Conservation (phyloP, 2,329 filamentous ascomycete species). For the Rutstroemia sp. region DNA sequence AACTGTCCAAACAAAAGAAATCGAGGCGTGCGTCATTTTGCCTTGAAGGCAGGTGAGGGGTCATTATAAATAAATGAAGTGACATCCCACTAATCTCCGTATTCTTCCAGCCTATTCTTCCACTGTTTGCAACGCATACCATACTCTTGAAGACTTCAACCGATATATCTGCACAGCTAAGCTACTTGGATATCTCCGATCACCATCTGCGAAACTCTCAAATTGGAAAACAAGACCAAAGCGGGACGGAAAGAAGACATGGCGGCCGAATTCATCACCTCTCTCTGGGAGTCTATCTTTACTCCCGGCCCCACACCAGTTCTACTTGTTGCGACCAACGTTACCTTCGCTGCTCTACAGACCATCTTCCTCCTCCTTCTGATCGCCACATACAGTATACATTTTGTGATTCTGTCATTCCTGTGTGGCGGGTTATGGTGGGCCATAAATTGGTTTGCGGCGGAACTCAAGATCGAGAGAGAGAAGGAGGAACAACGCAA, state of each 20-base stretch:
- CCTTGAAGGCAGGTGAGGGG: conserved; percentile 8
- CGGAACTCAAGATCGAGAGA: conserved; percentile 48
- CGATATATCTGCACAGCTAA: not conserved
- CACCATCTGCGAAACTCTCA: not conserved
- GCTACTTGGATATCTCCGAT: not conserved
- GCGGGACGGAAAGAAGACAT: not conserved
- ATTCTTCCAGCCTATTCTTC: not conserved
- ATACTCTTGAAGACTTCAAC: not conserved
- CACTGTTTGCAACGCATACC: not conserved
- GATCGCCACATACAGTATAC: conserved; percentile 74
- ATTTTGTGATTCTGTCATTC: conserved; percentile 76
- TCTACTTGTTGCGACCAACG: conserved; percentile 83
- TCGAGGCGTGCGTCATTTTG: conserved; percentile 7
- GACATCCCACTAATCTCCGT: conserved; percentile 6
- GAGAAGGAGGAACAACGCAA: conserved; percentile 24
- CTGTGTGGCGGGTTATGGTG: conserved; percentile 82
- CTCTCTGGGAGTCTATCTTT: conserved; percentile 90
- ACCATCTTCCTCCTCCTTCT: conserved; percentile 69
- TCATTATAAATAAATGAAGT: conserved; percentile 8
- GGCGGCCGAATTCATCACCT: conserved; percentile 47
- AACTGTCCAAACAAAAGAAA: not conserved
- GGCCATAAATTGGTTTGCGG: conserved; percentile 94
- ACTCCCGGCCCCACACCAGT: conserved; percentile 84
- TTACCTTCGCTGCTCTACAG: conserved; percentile 80
- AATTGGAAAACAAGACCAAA: not conserved